Conservation (phyloP, 2,329 filamentous ascomycete species). For the Arthrobotrys conoides region DNA sequence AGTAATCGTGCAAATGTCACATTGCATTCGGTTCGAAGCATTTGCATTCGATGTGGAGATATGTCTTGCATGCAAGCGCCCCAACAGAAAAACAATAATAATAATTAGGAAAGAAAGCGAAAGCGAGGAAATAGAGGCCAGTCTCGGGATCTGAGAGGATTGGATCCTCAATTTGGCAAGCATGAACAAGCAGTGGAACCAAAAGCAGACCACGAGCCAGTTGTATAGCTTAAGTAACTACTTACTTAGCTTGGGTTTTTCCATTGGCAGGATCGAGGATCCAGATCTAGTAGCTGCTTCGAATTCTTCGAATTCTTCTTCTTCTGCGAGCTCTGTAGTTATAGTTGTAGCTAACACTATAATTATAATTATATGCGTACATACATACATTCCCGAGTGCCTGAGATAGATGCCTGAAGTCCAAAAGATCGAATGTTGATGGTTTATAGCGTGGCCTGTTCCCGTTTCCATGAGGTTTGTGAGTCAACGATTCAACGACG, state of each 20-base stretch:
- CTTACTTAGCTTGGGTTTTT: too few relatives aligned
- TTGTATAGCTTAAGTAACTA: too few relatives aligned
- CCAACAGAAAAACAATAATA: not conserved
- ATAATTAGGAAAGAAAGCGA: not conserved
- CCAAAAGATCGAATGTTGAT: conserved; percentile 30
- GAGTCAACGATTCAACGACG: conserved; percentile 31
- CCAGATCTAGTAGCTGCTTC: conserved; percentile 17
- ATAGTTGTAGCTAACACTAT: too few relatives aligned
- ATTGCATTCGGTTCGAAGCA: conserved; percentile 26
- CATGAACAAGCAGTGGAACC: conserved; percentile 44
- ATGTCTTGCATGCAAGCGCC: conserved; percentile 27
- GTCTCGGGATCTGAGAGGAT: conserved; percentile 52
- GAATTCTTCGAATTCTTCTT: not conserved
- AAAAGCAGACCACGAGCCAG: conserved; percentile 53
- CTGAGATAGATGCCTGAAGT: conserved; percentile 29
- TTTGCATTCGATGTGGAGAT: conserved; percentile 15
- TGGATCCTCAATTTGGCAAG: conserved; percentile 37
- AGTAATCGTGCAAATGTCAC: conserved; percentile 23
- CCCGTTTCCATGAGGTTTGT: conserved; percentile 15
- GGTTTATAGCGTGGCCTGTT: conserved; percentile 38
- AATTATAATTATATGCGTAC: not conserved
- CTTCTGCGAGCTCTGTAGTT: not conserved
- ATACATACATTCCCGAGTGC: not conserved
- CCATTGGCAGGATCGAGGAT: conserved; percentile 55
- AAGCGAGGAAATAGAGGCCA: conserved; percentile 7